A percentile compares a stretch with the other conserved stretches of the same genome.
Conservation (phyloP, 306 rosid species). For the Sophora flavescens region DNA sequence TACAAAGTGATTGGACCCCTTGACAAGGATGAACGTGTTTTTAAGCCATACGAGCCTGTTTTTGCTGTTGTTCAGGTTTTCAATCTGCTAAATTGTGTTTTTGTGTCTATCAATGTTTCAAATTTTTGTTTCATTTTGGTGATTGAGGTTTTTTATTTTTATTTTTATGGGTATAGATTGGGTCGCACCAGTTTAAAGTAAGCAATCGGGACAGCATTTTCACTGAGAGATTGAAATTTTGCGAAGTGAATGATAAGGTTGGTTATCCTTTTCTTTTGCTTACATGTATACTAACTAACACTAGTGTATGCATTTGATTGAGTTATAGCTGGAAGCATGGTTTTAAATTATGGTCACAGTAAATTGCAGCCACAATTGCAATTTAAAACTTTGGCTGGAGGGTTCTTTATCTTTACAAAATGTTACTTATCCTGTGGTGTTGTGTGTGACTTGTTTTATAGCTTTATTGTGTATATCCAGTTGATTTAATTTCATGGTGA, state of each 20-base stretch:
- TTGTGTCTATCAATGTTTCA: background rate
- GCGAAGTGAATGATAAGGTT: conserved; percentile 93
- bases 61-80: conserved; percentile 89
- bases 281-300: background rate
- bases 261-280: conserved; percentile 43
- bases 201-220: conserved; percentile 88
- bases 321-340: too few relatives aligned
- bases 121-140: background rate
- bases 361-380: too few relatives aligned
- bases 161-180: conserved; percentile 58
- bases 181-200: conserved; percentile 93
- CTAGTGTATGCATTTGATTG: background rate
- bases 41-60: conserved; percentile 78
- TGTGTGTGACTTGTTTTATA: background rate
- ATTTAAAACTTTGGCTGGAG: too few relatives aligned
- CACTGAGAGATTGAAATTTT: conserved; percentile 86
- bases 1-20: conserved; percentile 80
- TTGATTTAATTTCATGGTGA: conserved; percentile 25
- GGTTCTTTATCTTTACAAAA: conserved; percentile 25
- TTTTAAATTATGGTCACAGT: too few relatives aligned
- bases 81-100: background rate
- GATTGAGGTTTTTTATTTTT: background rate
- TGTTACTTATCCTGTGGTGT: conserved; percentile 3
- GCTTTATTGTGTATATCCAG: background rate
- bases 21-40: conserved; percentile 57